Evolutionary conservation across 1,284 basidiomycete species (phyloP), one percentile per base, ranked within the genome.

Genomic region (Moesziomyces aphidis): DNA sequence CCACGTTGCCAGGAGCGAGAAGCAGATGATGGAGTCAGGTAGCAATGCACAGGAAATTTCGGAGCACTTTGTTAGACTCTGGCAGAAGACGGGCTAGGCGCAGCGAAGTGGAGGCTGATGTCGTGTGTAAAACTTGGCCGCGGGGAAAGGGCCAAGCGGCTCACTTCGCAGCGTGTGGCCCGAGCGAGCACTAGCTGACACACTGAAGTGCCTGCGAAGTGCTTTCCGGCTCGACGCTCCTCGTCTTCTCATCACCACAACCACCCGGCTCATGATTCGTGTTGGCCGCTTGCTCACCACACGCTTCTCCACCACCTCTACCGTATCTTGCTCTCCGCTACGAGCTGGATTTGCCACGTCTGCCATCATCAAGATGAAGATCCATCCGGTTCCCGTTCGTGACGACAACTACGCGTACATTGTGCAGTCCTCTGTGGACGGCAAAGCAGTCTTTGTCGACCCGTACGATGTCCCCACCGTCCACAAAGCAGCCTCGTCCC

Each of bases 391-490:
- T 2, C 80, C 83, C 34, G 80, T 85, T 17, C 71, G 83, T 28
- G 73, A 80, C 24, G 85, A 85, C 74, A 85, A 85, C 64, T 83
- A 85, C 53, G 77, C 77, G 9, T 85, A 83, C 67, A 72, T 84
- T 61, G 36, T 85, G 26, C 76, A 73, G 47, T 77, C 82, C 1
- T 72, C 76, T 3, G 55, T 66, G 3, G 62, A 63, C 28, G 62
- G 65, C 1, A 55, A 58, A n/a, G 84, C 82, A 9, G 76, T 81
- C 11, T 83, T 85, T 39, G 81, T 85, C 0, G 93, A 95, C 85
- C 90, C 93, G 0, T 97, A 89, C 83, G 93, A 96, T 79, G 90
- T 95, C 0, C 79, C 88, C 50, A 93, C 92, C 80, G 91, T 97
- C 19, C 84, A 88, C 44, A 88, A 87, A 0, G 90, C 89, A 1